Conservation (phyloP, 2,329 filamentous ascomycete species). For the Stenocarpella maydis region DNA sequence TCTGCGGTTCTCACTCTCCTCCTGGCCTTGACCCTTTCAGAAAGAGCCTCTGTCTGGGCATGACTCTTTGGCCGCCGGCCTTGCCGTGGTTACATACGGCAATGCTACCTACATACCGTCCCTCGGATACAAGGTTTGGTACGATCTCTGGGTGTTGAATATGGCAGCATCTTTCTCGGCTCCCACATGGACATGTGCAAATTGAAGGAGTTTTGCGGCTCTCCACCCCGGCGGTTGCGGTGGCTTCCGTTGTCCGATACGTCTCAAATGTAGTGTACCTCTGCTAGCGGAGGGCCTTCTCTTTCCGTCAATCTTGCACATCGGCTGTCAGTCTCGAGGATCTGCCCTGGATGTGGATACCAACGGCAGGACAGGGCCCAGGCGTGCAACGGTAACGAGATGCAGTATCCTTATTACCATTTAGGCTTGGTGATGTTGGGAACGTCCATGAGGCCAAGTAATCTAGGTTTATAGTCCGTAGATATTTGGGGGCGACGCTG, state of each 20-base stretch:
- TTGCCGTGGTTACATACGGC: conserved; percentile 21
- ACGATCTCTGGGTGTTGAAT: neutral
- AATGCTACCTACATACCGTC: conserved; percentile 6
- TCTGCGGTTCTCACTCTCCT: neutral
- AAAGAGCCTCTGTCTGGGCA: conserved; percentile 25
- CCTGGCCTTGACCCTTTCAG: conserved; percentile 6
- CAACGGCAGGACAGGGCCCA: neutral
- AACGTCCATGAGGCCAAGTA: conserved; percentile 11
- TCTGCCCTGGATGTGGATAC: conserved; percentile 8
- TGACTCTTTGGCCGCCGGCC: conserved; percentile 26
- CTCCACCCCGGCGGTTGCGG: conserved; percentile 11
- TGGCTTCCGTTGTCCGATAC: neutral
- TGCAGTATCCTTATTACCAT: neutral
- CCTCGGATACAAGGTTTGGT: neutral
- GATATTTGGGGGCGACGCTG: neutral
- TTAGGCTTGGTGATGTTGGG: neutral
- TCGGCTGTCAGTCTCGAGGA: conserved; percentile 1
- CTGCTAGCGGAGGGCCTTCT: conserved; percentile 7
- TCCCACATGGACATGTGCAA: conserved; percentile 7
- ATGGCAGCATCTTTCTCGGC: conserved; percentile 13
- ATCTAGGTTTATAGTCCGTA: neutral
- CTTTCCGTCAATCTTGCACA: neutral
- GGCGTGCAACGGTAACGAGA: neutral
- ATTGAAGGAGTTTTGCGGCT: conserved; percentile 26
- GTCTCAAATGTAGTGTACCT: conserved; percentile 25